These are phyloP conservation scores for Secale cereale DNA, from an alignment of 176 grass and related monocot genomes.

Conservation along the genomic window DNA sequence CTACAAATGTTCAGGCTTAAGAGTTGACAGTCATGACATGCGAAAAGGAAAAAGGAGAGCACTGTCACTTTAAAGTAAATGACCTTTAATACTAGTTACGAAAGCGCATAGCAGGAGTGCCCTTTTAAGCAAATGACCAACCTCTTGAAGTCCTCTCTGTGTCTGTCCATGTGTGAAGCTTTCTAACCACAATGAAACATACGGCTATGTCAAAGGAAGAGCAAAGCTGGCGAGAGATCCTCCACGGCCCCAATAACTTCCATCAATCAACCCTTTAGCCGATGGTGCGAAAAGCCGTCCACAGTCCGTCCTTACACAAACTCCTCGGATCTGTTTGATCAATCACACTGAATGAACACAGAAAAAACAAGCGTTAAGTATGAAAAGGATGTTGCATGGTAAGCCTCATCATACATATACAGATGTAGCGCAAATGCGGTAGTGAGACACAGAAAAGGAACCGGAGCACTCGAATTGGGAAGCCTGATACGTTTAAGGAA, in stretches of 20 bases:
- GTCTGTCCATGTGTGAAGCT: slow-evolving; percentile 51
- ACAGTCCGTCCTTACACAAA: background rate
- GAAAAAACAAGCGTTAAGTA: background rate
- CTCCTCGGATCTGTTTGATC: background rate
- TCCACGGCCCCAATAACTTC: background rate
- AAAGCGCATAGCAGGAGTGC: background rate
- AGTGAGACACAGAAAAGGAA: background rate
- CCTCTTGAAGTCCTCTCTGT: slow-evolving; percentile 71
- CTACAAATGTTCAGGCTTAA: background rate
- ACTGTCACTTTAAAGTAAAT: background rate
- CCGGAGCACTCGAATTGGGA: background rate
- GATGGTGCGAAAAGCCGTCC: background rate
- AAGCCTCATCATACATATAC: background rate
- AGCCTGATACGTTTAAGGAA: background rate
- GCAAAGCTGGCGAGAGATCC: background rate
- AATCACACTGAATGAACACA: background rate
- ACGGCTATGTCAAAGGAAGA: background rate
- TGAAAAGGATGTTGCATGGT: background rate
- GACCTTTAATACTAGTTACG: background rate
- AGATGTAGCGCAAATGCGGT: background rate
- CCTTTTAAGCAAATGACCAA: slow-evolving; percentile 15
- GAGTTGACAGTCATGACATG: background rate
- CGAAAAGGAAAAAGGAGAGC: background rate
- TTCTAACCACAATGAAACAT: slow-evolving; percentile 60
- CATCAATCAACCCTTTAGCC: background rate